Evolutionary conservation across 495 filamentous ascomycete species (phyloP).

Genomic region (Hypoxylon perforatum): DNA sequence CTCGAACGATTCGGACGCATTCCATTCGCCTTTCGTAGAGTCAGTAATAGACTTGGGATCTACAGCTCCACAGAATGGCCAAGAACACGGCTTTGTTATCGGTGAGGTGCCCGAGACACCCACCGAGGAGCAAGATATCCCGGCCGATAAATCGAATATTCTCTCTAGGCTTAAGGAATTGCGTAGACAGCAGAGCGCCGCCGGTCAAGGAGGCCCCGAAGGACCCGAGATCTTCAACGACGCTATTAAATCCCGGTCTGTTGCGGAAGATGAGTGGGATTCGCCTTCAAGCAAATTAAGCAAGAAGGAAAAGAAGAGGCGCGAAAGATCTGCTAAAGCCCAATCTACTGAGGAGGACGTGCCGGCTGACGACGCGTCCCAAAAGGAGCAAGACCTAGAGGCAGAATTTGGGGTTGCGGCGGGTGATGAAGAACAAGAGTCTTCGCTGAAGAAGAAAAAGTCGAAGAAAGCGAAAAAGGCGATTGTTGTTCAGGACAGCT

Average conservation of each 20-base stretch:
- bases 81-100: constrained; percentile 28
- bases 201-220: constrained; percentile 12
- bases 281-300: constrained; percentile 40
- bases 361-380: constrained; percentile 26
- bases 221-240: constrained; percentile 11
- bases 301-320: constrained; percentile 53
- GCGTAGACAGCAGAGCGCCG: constrained; percentile 21
- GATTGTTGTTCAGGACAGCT: constrained; percentile 39
- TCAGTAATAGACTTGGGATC: constrained; percentile 49
- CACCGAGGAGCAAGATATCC: constrained; percentile 23
- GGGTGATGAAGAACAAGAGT: constrained; percentile 30
- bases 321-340: constrained; percentile 44
- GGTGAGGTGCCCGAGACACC: constrained; percentile 35
- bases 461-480: constrained; percentile 46
- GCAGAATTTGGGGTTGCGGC: constrained; percentile 24
- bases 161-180: constrained; percentile 28
- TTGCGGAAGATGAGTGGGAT: constrained; percentile 34
- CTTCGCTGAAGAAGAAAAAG: constrained; percentile 40
- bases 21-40: constrained; percentile 60
- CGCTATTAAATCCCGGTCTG: constrained; percentile 2
- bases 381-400: constrained; percentile 29
- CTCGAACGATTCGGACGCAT: constrained; percentile 60
- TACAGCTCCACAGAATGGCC: constrained; percentile 2
- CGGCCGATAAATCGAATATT: constrained; percentile 20
- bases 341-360: constrained; percentile 36